Evolutionary conservation across 352 stramenopile species (phyloP), one percentile per base, ranked within the genome.

Genomic region (Blastocystis sp.): DNA sequence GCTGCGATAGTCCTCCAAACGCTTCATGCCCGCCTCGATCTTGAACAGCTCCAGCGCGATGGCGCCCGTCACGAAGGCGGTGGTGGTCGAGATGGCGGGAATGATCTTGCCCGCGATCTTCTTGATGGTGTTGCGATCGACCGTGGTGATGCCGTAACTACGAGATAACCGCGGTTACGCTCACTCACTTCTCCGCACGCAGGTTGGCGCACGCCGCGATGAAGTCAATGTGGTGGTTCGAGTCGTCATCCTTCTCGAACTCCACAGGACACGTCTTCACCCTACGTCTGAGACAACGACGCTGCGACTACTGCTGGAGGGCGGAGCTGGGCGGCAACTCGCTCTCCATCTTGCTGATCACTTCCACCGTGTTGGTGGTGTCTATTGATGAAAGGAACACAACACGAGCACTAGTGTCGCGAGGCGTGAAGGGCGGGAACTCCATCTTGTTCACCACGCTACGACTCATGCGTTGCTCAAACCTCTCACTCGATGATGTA

Each of bases 71-170:
- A 99, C 97, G 51, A 99, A 92, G n/a, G 97, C 97, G 13, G 98
- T 99, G 10, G 97, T 99, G 45, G 98, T 99, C 26, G 98, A 97
- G 91, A 99, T 99, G 19, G 98, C 98, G 13, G 98, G 98, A 88
- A 99, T 99, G 91, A 99, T 99, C 91, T 98, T 98, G 67, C 98
- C 98, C n/a, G 97, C 97, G 92, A 99, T 99, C 39, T 98, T 97
- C 71, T 97, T 96, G 39, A 96, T 98, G 70, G 97, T 95, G 92
- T 99, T 96, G 91, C 98, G 97, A 90, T 99, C 96, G 61, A 94
- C 96, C 80, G 98, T 97, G 24, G 94, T 95, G 80, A 99, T 99
- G 63, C 95, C 95, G 93, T 99, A 99, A 91, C 98, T 98, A 26
- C 96, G 94, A 3, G 97, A 96, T 31, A 35, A 50, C 51, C 33